Evolutionary conservation across 495 filamentous ascomycete species (phyloP).

Genomic region (Penicillium antarcticum): DNA sequence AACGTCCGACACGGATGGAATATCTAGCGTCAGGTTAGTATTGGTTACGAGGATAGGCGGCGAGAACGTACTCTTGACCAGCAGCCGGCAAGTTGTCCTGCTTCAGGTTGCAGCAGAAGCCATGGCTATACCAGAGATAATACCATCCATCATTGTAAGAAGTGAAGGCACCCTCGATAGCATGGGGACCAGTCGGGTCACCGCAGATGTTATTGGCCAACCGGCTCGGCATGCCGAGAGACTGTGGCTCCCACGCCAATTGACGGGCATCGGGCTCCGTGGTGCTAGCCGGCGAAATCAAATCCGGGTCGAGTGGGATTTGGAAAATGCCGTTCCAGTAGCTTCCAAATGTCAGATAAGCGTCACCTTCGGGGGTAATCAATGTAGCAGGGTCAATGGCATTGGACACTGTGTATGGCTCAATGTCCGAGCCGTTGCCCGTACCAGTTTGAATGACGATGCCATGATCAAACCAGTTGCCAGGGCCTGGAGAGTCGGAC

Average conservation of each 20-base stretch:
- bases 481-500: constrained; percentile 55
- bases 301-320: constrained; percentile 47
- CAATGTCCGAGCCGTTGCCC: constrained; percentile 40
- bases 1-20: constrained; percentile 44
- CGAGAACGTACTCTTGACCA: constrained; percentile 57
- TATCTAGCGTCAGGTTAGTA: constrained; percentile 25
- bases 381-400: constrained; percentile 70
- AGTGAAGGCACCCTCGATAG: constrained; percentile 49
- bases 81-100: constrained; percentile 39
- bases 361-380: constrained; percentile 36
- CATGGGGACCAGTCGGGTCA: constrained; percentile 34
- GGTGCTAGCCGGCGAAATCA: constrained; percentile 29
- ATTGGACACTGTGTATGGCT: constrained; percentile 56
- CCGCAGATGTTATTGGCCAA: constrained; percentile 30
- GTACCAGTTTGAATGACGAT: constrained; percentile 40
- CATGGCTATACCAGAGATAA: constrained; percentile 70
- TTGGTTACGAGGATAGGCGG: not conserved
- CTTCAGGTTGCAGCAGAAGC: constrained; percentile 64
- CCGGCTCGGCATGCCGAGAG: constrained; percentile 16
- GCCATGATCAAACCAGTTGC: constrained; percentile 54
- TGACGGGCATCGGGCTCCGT: constrained; percentile 27
- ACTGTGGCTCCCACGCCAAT: constrained; percentile 31
- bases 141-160: constrained; percentile 57
- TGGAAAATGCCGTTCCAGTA: constrained; percentile 75
- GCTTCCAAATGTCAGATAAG: constrained; percentile 63